A percentile compares a stretch with the other conserved stretches of the same genome.
These are phyloP conservation scores for Ustilago loliicola DNA, from an alignment of 1,284 basidiomycete genomes.

Conservation along the genomic window DNA sequence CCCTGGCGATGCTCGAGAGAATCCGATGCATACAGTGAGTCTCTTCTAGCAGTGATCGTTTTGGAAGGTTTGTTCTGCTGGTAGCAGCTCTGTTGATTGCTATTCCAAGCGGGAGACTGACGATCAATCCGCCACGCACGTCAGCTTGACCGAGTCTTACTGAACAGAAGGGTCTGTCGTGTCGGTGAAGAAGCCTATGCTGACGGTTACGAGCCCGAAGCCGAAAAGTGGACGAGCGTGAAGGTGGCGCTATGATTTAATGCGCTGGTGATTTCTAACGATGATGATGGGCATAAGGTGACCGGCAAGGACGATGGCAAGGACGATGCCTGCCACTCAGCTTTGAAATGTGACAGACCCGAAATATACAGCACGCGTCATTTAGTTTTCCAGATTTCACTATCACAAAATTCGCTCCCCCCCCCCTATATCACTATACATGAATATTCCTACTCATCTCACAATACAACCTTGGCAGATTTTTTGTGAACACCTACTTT, in stretches of 20 bases:
- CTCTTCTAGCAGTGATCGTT: background rate
- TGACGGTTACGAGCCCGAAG: background rate
- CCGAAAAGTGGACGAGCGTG: background rate
- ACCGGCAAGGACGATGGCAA: background rate
- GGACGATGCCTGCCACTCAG: background rate
- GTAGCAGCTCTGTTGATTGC: background rate
- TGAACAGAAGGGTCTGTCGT: background rate
- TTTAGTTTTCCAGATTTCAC: no score
- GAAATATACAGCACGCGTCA: no score
- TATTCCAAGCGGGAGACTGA: background rate
- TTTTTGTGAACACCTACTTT: no score
- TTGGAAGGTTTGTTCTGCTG: no score
- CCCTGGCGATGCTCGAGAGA: background rate
- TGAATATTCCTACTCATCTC: no score
- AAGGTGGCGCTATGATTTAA: background rate
- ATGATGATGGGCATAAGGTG: background rate
- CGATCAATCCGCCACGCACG: background rate
- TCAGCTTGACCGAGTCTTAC: background rate
- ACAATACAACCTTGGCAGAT: no score
- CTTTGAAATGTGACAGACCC: conserved; percentile 7
- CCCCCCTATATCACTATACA: no score
- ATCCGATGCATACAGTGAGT: background rate
- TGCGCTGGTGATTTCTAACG: background rate
- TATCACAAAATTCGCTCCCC: no score
- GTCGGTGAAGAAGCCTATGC: background rate